These are phyloP conservation scores for Euclidium syriacum DNA, from an alignment of 345 rosid genomes.

Conservation along the genomic window DNA sequence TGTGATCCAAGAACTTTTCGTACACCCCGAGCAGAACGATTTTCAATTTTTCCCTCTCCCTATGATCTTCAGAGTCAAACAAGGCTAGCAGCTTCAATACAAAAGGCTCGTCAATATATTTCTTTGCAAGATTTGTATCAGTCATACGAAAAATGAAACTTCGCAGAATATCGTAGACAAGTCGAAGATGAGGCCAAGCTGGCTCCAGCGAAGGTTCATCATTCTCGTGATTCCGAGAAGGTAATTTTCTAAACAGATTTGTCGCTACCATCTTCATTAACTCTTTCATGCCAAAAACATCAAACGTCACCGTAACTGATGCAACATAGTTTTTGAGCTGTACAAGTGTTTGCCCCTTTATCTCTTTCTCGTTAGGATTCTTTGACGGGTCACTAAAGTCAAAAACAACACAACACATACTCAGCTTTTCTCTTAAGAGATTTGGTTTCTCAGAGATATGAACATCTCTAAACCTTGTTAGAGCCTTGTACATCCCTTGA, in stretches of 20 bases:
- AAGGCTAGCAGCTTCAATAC: constrained; percentile 70
- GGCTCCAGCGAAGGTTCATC: constrained; percentile 81
- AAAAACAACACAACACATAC: constrained; percentile 55
- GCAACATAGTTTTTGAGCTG: constrained; percentile 75
- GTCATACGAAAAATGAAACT: constrained; percentile 80
- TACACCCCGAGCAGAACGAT: constrained; percentile 72
- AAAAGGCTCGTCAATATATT: constrained; percentile 72
- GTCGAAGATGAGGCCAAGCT: constrained; percentile 79
- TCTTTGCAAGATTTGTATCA: constrained; percentile 79
- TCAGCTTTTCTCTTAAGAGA: constrained; percentile 52
- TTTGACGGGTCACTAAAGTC: constrained; percentile 64
- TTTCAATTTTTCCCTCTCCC: constrained; percentile 79
- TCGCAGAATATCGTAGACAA: constrained; percentile 69
- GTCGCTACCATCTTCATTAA: constrained; percentile 57
- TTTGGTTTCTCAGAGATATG: constrained; percentile 60
- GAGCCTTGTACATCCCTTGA: constrained; percentile 53
- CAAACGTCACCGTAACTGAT: constrained; percentile 55
- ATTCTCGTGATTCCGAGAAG: constrained; percentile 61
- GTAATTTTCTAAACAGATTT: constrained; percentile 64
- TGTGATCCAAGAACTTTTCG: constrained; percentile 88
- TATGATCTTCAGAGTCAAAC: constrained; percentile 76
- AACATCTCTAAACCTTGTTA: constrained; percentile 77
- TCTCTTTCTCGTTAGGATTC: constrained; percentile 67
- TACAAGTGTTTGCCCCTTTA: constrained; percentile 63
- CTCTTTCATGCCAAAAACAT: constrained; percentile 59